phyloP scores from a whole-genome alignment of 805 yeast species.

The Soucietia sequanensis region DNA sequence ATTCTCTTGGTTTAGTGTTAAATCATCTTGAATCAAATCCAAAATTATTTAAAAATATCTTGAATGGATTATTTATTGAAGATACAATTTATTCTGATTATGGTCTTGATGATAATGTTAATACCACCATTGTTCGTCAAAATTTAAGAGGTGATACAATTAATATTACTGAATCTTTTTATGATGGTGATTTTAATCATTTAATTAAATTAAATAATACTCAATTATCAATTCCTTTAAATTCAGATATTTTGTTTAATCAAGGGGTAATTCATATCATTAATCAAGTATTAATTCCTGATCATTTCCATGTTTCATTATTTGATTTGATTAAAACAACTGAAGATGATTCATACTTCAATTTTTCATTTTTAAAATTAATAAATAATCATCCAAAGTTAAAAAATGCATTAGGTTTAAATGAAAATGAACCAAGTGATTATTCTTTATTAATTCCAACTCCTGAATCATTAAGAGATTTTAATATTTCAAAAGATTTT shows the following conservation, averaged over 20 bases:
- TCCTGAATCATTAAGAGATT: constrained; percentile 50
- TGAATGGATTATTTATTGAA: constrained; percentile 60
- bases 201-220: constrained; percentile 30
- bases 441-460: constrained; percentile 75
- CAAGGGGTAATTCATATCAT: constrained; percentile 85
- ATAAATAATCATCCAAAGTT: constrained; percentile 44
- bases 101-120: constrained; percentile 18
- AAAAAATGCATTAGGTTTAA: constrained; percentile 38
- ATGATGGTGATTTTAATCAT: constrained; percentile 20
- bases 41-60: constrained; percentile 47
- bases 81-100: constrained; percentile 68
- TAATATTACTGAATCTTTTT: constrained; percentile 16
- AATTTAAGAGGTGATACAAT: constrained; percentile 30
- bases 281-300: constrained; percentile 56
- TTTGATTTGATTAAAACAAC: constrained; percentile 57
- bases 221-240: constrained; percentile 33
- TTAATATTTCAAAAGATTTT: constrained; percentile 46
- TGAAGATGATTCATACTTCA: constrained; percentile 31
- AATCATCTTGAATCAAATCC: constrained; percentile 56
- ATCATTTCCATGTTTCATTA: constrained; percentile 49
- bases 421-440: constrained; percentile 22
- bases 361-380: constrained; percentile 42
- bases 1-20: constrained; percentile 53
- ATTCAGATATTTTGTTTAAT: constrained; percentile 68
- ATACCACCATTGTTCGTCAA: constrained; percentile 10